Evolutionary conservation across 1,284 basidiomycete species (phyloP).

Genomic region (Caloboletus firmus): DNA sequence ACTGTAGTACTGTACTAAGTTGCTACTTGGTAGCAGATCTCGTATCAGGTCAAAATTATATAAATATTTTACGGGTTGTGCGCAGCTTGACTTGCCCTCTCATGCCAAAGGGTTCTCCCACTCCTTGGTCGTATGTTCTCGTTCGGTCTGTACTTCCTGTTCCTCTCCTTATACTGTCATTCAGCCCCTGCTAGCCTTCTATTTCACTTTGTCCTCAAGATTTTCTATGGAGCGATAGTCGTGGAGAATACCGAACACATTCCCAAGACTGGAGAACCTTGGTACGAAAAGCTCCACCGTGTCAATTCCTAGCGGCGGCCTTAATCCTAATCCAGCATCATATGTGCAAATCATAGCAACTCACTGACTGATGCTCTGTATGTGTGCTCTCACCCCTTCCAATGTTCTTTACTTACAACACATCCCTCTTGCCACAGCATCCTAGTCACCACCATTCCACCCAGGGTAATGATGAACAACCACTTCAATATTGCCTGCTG

Average conservation of each 20-base stretch:
- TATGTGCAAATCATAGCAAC: slow-evolving; percentile 83
- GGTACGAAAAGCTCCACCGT: slow-evolving; percentile 44
- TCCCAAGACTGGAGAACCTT: slow-evolving; percentile 69
- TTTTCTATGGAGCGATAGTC: slow-evolving; percentile 87
- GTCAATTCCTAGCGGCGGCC: slow-evolving; percentile 29
- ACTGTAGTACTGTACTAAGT: too few relatives aligned
- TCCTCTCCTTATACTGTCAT: not conserved
- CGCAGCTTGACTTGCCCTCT: slow-evolving; percentile 3
- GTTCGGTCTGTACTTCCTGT: slow-evolving; percentile 48
- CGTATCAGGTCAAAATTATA: not conserved
- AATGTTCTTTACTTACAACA: slow-evolving; percentile 3
- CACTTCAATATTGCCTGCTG: slow-evolving; percentile 1
- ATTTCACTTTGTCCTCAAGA: slow-evolving; percentile 78
- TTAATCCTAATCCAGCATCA: slow-evolving; percentile 43
- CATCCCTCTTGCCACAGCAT: slow-evolving; percentile 43
- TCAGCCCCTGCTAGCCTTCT: slow-evolving; percentile 48
- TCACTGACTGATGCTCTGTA: slow-evolving; percentile 83
- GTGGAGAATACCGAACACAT: slow-evolving; percentile 75
- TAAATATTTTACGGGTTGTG: not conserved
- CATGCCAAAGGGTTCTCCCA: slow-evolving; percentile 50
- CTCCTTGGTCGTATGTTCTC: slow-evolving; percentile 67
- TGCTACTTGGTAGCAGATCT: not conserved
- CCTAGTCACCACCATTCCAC: slow-evolving; percentile 68
- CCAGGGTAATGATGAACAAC: slow-evolving; percentile 45
- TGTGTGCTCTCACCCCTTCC: slow-evolving; percentile 30